These are phyloP conservation scores for Tremella yokohamensis DNA, from an alignment of 768 basidiomycete species.

Conservation along the genomic window DNA sequence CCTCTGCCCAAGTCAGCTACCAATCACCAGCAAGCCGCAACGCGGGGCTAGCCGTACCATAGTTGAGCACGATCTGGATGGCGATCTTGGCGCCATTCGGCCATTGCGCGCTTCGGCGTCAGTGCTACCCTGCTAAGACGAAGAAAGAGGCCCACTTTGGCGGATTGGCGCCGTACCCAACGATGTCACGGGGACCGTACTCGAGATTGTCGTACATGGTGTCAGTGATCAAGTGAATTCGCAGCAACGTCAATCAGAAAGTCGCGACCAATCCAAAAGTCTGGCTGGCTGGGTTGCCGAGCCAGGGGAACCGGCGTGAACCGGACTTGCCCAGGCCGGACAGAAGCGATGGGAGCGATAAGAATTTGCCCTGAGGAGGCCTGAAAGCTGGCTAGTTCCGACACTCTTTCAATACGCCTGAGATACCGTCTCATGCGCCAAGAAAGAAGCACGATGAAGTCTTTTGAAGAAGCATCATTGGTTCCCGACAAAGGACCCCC, in stretches of 20 bases:
- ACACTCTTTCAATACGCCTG: no score
- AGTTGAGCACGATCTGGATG: conserved; percentile 41
- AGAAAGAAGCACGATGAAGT: not conserved
- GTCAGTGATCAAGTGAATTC: no score
- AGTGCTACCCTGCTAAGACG: not conserved
- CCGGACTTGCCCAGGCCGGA: no score
- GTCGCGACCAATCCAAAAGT: no score
- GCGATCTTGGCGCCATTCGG: conserved; percentile 41
- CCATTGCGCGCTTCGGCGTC: conserved; percentile 30
- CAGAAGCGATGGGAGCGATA: no score
- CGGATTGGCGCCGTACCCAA: conserved; percentile 28
- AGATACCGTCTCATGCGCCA: no score
- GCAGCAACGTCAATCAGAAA: no score
- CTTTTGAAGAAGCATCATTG: not conserved
- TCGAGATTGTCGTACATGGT: not conserved
- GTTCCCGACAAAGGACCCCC: not conserved
- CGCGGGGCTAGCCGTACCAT: conserved; percentile 23
- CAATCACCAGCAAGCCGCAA: not conserved
- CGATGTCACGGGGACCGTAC: conserved; percentile 27
- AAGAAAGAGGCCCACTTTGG: conserved; percentile 19
- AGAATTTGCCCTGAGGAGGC: no score
- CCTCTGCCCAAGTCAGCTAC: conserved; percentile 12
- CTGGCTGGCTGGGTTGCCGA: no score
- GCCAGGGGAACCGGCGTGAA: no score
- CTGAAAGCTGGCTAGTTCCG: no score